Percentiles rank a stretch among this genome's conserved stretches.
These are phyloP conservation scores for Sarocladium strictum DNA, from an alignment of 2,329 filamentous ascomycete species.

Conservation along the genomic window DNA sequence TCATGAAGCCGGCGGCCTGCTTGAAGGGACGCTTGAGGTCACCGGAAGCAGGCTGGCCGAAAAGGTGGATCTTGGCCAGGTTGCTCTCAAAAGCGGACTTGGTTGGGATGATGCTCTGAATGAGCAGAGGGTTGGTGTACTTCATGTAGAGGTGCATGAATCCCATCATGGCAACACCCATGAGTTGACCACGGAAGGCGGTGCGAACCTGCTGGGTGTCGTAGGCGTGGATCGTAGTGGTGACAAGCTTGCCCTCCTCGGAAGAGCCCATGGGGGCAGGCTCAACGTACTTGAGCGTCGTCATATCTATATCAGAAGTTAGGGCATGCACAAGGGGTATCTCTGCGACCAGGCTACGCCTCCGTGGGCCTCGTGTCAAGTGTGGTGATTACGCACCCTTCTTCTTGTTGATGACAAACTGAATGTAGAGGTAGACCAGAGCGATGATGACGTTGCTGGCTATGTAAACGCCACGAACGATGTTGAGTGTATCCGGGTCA, in stretches of 20 bases:
- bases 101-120: conserved; percentile 97
- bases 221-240: conserved; percentile 94
- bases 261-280: conserved; percentile 86
- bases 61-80: conserved; percentile 90
- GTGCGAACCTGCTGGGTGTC: conserved; percentile 79
- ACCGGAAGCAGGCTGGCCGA: conserved; percentile 77
- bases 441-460: conserved; percentile 75
- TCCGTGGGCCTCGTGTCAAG: no score
- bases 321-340: not conserved
- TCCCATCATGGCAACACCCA: conserved; percentile 96
- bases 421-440: conserved; percentile 77
- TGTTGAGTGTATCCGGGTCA: conserved; percentile 59
- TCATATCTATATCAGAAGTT: conserved; percentile 63
- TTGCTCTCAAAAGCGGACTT: conserved; percentile 95
- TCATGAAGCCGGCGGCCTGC: conserved; percentile 75
- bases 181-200: conserved; percentile 84
- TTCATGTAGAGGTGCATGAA: conserved; percentile 99
- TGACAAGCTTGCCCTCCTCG: conserved; percentile 93
- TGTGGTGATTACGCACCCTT: conserved; percentile 62
- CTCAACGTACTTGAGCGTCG: conserved; percentile 97
- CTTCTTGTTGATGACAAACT: conserved; percentile 86
- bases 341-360: not conserved
- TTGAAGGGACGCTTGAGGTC: conserved; percentile 98
- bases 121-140: conserved; percentile 98
- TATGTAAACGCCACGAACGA: conserved; percentile 49